phyloP scores from a whole-genome alignment of 2,329 filamentous ascomycete genomes.

The Ophiostoma pallidulum region DNA sequence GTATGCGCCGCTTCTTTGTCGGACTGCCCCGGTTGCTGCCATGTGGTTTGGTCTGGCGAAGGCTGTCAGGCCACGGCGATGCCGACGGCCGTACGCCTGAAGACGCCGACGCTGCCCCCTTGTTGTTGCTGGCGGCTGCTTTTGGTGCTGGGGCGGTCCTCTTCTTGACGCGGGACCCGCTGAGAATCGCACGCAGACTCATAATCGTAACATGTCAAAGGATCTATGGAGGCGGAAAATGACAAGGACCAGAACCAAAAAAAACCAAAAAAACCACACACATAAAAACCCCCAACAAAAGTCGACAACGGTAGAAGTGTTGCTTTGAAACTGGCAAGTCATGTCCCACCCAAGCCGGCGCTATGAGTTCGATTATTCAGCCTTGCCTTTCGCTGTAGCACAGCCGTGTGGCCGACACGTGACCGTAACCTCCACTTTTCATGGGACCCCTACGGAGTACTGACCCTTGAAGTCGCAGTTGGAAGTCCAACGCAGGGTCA shows the following conservation, averaged over 20 bases:
- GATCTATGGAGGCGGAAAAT: too few species aligned
- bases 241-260: neutral
- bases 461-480: too few species aligned
- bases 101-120: neutral
- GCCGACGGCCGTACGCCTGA: neutral
- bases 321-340: slow-evolving; percentile 1
- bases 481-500: too few species aligned
- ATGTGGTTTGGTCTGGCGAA: slow-evolving; percentile 12
- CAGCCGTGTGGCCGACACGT: too few species aligned
- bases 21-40: neutral
- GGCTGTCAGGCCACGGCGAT: neutral
- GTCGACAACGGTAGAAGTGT: neutral
- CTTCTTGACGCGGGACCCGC: slow-evolving; percentile 18
- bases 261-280: too few species aligned
- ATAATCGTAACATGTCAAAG: slow-evolving; percentile 9
- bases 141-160: neutral
- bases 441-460: too few species aligned
- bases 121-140: slow-evolving; percentile 1
- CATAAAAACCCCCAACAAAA: too few species aligned
- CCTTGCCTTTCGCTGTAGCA: neutral
- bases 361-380: slow-evolving; percentile 4
- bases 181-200: slow-evolving; percentile 18
- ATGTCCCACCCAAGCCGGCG: too few species aligned
- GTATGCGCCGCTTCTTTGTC: neutral
- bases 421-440: too few species aligned